Base-by-base conservation (phyloP, 2,329 filamentous ascomycete genomes). In the Chrysoporthe austroafricana region DNA sequence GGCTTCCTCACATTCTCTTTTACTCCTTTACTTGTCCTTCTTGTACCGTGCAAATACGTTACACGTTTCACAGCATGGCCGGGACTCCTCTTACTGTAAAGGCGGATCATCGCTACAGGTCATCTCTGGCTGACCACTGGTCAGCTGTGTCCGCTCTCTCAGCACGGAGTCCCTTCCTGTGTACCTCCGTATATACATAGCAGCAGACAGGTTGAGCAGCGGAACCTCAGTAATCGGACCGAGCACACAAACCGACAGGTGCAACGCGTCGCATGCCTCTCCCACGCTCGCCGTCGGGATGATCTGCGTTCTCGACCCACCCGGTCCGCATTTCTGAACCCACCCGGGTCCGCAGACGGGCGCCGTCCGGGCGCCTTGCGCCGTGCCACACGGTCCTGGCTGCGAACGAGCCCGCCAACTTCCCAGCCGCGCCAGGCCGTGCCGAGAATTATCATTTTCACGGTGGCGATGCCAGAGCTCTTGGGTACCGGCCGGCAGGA, bases 231-330 rank as follows among this genome's bases (percentile, higher is more conserved):
- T 26, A 63, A 44, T 56, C 39, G 48, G 48, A 43, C 62, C 46
- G 48, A 63, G 62, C 11, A 63, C 50, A 18, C 50, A 18, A 14
- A 21, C 48, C 62, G 50, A 43, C 14, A 62, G 46, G 26, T 14
- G 4, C 32, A 7, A 32, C n/a, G 43, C 39, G 13, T 16, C 57
- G 57, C 43, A 44, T 16, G 16, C 36, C 34, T 63, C 36, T 9
- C 62, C n/a, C 62, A 18, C 56, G n/a, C 56, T 42, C 34, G 16
- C 5, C 34, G 34, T 54, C 65, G 64, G 57, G 44, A 61, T 58
- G 68, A 69, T 69, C 68, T 69, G 50, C 68, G 46, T 21, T 63
- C 56, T 21, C 32, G 65, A 44, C 65, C 68, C 68, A 64, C 42
- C 26, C 26, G 39, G 52, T 42, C 62, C 62, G 52, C 52, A 58